Percentiles rank a stretch among this genome's conserved stretches.
Evolutionary conservation across 805 yeast genomes (phyloP).

Genomic region (Teunomyces aglyptinius): DNA sequence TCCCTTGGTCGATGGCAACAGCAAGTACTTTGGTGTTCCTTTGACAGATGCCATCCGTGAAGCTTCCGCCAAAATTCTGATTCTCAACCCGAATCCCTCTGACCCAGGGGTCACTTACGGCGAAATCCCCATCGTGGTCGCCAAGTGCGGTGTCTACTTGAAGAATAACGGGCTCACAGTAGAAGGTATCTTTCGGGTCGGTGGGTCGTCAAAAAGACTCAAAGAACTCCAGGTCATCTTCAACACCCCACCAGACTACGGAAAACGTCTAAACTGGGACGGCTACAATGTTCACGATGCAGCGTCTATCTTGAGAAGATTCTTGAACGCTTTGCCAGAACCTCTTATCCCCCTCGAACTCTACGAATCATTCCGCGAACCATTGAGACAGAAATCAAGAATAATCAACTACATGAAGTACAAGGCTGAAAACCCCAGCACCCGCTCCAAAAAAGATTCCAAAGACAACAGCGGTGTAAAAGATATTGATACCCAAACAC

Average conservation of each 20-base stretch:
- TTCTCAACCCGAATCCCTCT: conserved; percentile 46
- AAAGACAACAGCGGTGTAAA: background rate
- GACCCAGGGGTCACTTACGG: conserved; percentile 78
- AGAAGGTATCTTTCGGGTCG: conserved; percentile 91
- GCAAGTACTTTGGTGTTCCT: conserved; percentile 75
- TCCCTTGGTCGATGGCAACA: conserved; percentile 44
- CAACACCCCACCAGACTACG: conserved; percentile 86
- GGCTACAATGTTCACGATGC: conserved; percentile 97
- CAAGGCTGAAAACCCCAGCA: conserved; percentile 46
- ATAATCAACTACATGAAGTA: conserved; percentile 64
- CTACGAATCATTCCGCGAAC: conserved; percentile 78
- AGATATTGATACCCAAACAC: background rate
- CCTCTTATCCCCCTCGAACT: conserved; percentile 80
- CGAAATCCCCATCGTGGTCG: conserved; percentile 88
- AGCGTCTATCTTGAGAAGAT: conserved; percentile 84
- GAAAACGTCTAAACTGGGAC: conserved; percentile 85
- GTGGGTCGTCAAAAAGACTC: conserved; percentile 86
- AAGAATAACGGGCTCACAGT: conserved; percentile 74
- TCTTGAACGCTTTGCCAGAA: conserved; percentile 83
- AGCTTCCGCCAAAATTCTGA: conserved; percentile 75
- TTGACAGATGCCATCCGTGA: conserved; percentile 65
- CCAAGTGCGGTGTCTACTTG: conserved; percentile 85
- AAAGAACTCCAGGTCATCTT: conserved; percentile 81
- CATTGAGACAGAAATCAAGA: conserved; percentile 61
- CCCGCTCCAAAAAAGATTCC: conserved; percentile 1